phyloP scores from a whole-genome alignment of 768 basidiomycete species.

The Pluteus cervinus region DNA sequence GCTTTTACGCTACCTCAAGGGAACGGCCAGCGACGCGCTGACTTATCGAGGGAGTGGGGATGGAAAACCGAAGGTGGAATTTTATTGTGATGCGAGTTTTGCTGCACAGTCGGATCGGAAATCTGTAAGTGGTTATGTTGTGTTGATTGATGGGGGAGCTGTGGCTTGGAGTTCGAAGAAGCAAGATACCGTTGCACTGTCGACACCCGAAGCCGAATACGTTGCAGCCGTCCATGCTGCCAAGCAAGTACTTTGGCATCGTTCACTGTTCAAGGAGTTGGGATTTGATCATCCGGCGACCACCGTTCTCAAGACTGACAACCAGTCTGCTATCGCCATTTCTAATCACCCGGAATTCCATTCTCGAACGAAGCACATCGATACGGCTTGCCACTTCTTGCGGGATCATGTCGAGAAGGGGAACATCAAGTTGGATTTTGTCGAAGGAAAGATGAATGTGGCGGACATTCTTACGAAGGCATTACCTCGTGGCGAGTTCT shows the following conservation, averaged over 20 bases:
- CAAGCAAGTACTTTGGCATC: conserved; percentile 19
- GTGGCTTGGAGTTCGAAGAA: conserved; percentile 24
- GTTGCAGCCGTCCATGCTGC: conserved; percentile 27
- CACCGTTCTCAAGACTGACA: conserved; percentile 11
- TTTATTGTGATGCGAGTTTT: conserved; percentile 12
- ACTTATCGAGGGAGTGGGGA: conserved; percentile 10
- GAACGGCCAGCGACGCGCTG: conserved; percentile 12
- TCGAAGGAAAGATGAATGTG: conserved; percentile 8
- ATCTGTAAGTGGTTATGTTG: conserved; percentile 12
- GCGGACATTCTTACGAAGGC: conserved; percentile 14
- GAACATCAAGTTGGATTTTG: conserved; percentile 8
- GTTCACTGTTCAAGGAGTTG: conserved; percentile 11
- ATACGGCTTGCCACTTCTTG: conserved; percentile 12
- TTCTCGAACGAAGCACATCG: conserved; percentile 16
- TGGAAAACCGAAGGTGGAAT: conserved; percentile 2
- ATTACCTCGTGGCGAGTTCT: conserved; percentile 5
- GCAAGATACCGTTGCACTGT: conserved; percentile 25
- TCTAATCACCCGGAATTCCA: conserved; percentile 15
- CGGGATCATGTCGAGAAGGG: conserved; percentile 5
- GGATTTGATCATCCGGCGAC: conserved; percentile 1
- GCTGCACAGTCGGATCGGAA: conserved; percentile 8
- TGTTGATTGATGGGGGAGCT: conserved; percentile 7
- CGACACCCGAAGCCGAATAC: conserved; percentile 37
- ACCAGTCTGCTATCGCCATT: conserved; percentile 14
- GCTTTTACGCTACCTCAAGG: conserved; percentile 34